Conservation (phyloP, 306 rosid species). For the Prunus padus region DNA sequence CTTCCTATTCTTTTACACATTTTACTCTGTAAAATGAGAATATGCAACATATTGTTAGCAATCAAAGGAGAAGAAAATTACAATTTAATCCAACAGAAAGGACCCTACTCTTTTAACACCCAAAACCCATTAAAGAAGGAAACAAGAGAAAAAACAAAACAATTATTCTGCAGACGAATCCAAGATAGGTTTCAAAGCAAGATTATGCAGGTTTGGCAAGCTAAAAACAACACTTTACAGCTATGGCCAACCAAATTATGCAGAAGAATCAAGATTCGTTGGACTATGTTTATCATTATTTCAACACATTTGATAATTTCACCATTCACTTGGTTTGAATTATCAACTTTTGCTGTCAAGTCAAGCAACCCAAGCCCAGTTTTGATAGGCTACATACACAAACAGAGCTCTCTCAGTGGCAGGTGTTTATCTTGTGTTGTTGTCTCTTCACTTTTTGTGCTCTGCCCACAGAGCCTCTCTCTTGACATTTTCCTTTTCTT, state of each 20-base stretch:
- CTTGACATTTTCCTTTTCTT: neutral
- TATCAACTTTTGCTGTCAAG: neutral
- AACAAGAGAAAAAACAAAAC: neutral
- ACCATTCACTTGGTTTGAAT: neutral
- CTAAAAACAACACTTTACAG: neutral
- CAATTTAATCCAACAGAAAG: neutral
- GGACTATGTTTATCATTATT: neutral
- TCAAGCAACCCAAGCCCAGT: neutral
- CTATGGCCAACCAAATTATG: neutral
- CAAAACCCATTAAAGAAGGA: neutral
- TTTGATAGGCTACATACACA: neutral
- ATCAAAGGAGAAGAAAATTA: neutral
- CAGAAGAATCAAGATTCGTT: neutral
- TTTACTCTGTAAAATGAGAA: constrained; percentile 26
- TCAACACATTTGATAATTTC: neutral
- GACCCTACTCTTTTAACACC: neutral
- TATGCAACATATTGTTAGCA: neutral
- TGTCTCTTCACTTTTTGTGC: neutral
- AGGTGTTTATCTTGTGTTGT: neutral
- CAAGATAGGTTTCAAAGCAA: neutral
- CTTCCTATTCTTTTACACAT: constrained; percentile 33
- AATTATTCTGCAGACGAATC: neutral
- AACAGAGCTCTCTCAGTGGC: neutral
- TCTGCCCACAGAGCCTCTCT: constrained; percentile 12
- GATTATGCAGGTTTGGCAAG: neutral